Conservation (phyloP, 2,329 filamentous ascomycete species). For the Phaeomoniella chlamydospora region DNA sequence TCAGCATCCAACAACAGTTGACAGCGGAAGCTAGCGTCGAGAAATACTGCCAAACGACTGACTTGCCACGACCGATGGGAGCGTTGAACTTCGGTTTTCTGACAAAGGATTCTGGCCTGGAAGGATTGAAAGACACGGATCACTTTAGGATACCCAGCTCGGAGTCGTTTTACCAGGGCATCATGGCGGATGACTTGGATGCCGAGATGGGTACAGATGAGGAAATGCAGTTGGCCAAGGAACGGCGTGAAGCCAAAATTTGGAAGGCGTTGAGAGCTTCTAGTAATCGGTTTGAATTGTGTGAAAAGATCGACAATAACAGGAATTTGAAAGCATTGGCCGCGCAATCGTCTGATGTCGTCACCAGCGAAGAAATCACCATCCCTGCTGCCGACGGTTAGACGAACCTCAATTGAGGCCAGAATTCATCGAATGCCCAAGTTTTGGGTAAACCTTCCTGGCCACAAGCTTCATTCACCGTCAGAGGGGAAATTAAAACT, state of each 20-base stretch:
- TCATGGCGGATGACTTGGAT: conserved; percentile 71
- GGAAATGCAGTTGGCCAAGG: conserved; percentile 44
- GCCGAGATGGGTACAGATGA: conserved; percentile 63
- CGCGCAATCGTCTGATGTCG: conserved; percentile 8
- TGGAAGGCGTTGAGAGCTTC: conserved; percentile 80
- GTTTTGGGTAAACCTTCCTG: no score
- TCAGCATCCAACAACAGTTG: conserved; percentile 55
- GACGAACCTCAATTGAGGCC: no score
- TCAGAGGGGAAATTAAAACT: no score
- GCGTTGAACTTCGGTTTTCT: conserved; percentile 69
- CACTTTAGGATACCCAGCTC: conserved; percentile 55
- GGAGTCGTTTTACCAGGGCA: conserved; percentile 55
- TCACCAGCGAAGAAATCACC: neutral
- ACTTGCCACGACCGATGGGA: conserved; percentile 55
- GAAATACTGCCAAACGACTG: conserved; percentile 55
- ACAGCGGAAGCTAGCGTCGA: conserved; percentile 53
- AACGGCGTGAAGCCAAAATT: conserved; percentile 71
- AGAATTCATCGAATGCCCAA: no score
- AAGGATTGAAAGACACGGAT: conserved; percentile 50
- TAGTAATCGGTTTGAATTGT: conserved; percentile 55
- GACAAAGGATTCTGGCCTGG: conserved; percentile 51
- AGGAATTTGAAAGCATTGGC: conserved; percentile 48
- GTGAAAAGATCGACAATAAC: conserved; percentile 78
- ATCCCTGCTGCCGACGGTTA: no score
- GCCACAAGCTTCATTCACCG: no score